Conservation (phyloP, 2,329 filamentous ascomycete species). For the Dactylellina haptotyla region DNA sequence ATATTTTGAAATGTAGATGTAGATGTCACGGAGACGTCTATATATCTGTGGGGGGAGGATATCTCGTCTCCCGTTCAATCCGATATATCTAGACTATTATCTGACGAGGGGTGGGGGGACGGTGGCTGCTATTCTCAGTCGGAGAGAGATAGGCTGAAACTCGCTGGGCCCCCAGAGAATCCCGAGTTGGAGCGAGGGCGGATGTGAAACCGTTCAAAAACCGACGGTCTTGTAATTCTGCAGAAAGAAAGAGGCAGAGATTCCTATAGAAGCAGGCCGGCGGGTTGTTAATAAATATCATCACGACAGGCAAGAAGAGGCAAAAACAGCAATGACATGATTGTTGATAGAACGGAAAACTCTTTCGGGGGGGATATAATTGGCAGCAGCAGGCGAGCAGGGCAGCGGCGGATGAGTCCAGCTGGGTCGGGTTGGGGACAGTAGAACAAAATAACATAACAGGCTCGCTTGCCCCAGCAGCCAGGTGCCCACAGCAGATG, state of each 20-base stretch:
- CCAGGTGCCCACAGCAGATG: constrained; percentile 18
- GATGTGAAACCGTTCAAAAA: constrained; percentile 24
- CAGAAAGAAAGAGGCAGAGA: neutral
- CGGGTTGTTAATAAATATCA: constrained; percentile 8
- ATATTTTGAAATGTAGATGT: too few species aligned
- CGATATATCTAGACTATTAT: too few species aligned
- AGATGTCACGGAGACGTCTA: too few species aligned
- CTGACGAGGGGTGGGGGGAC: neutral
- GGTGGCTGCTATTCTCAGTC: neutral
- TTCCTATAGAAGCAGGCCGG: constrained; percentile 11
- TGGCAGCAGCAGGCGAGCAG: constrained; percentile 38
- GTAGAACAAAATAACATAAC: too few species aligned
- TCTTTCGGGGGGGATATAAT: neutral
- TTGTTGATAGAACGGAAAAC: neutral
- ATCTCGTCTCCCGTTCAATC: too few species aligned
- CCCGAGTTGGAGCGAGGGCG: constrained; percentile 2
- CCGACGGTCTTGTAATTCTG: constrained; percentile 6
- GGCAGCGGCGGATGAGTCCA: constrained; percentile 2
- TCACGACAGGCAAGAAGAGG: neutral
- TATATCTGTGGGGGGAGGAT: too few species aligned
- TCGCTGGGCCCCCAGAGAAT: too few species aligned
- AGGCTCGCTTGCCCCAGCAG: constrained; percentile 15
- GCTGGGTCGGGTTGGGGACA: neutral
- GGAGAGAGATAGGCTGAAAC: too few species aligned
- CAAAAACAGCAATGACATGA: neutral